Base-by-base conservation (phyloP, 805 yeast genomes). In the Candida glaebosa region DNA sequence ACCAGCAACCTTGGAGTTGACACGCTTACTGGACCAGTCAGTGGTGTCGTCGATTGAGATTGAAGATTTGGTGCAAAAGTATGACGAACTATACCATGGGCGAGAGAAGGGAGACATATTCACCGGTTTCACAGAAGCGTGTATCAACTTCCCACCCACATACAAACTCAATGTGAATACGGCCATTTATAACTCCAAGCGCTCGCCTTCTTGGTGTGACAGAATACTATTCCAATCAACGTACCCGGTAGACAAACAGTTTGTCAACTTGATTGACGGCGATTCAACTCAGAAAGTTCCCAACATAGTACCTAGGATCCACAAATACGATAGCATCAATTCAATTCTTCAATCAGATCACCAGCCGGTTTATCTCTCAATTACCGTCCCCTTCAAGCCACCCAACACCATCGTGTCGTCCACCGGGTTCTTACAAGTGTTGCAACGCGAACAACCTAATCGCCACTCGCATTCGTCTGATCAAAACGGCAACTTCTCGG, bases 161-260 rank as follows among this genome's bases (percentile, higher is more conserved):
- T 90, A 84, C 67, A 90, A 90, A 61, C 86, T 69, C 57, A 58
- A 61, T 38, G 44, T 72, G 1, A 75, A 77, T 24, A 69, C 81
- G 0, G 70, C 73, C n/a, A 60, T 63, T 7, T 85, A 78, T 57
- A 76, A 78, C 45, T 32, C 57, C 2, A 81, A 79, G 49, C 69
- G 96, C 41, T 65, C 67, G 1, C 95, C 96, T 0, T 82, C 95
- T 5, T 90, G 96, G 95, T 89, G 96, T 61, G 98, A 90, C 57
- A 64, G 98, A 40, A 76, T 90, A 4, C 57, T 90, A 35, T 87
- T 67, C 52, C 75, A 76, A 41, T 56, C 68, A 1, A 77, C 81
- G 18, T 58, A 61, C 43, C 49, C 56, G 10, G 41, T 41, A 9
- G 43, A 31, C 5, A 30, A 36, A 8, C 12, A 33, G 3, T 10